Conservation (phyloP, 2,329 filamentous ascomycete genomes). For the Chaetomiaceae sp. region DNA sequence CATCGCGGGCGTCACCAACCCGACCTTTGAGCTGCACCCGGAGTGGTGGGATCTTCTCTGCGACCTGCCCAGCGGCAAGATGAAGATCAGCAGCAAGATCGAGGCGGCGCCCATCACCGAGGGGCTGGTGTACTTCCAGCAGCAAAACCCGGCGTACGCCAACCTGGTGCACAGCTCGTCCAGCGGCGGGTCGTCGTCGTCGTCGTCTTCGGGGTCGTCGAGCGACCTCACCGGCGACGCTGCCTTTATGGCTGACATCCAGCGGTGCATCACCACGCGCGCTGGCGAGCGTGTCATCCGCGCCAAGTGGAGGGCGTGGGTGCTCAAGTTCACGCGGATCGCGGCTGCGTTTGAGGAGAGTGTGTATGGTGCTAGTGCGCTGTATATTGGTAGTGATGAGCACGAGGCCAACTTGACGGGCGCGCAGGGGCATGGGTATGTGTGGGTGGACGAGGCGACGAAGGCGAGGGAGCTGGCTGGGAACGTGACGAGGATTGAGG, state of each 20-base stretch:
- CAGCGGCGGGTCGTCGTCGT: slow-evolving; percentile 24
- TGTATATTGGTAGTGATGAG: slow-evolving; percentile 79
- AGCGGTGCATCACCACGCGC: slow-evolving; percentile 75
- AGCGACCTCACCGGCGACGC: slow-evolving; percentile 77
- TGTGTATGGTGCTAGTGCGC: slow-evolving; percentile 86
- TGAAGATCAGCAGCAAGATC: slow-evolving; percentile 90
- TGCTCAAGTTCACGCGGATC: slow-evolving; percentile 88
- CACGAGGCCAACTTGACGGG: slow-evolving; percentile 53
- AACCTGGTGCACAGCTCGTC: slow-evolving; percentile 42
- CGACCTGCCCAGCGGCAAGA: slow-evolving; percentile 83
- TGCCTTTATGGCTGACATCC: slow-evolving; percentile 81
- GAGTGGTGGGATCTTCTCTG: slow-evolving; percentile 99
- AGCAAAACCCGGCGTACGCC: slow-evolving; percentile 61
- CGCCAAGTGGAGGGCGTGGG: slow-evolving; percentile 90
- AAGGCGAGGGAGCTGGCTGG: slow-evolving; percentile 84
- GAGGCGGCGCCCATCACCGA: slow-evolving; percentile 78
- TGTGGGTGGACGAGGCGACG: slow-evolving; percentile 80
- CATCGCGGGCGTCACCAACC: slow-evolving; percentile 96
- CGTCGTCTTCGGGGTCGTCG: slow-evolving; percentile 18
- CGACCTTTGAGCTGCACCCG: slow-evolving; percentile 87
- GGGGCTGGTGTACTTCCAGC: slow-evolving; percentile 80
- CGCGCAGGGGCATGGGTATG: slow-evolving; percentile 75
- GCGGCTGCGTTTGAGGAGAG: slow-evolving; percentile 92
- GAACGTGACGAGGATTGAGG: slow-evolving; percentile 89
- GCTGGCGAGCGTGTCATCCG: slow-evolving; percentile 87